Evolutionary conservation across 2,329 filamentous ascomycete genomes (phyloP).

Genomic region (Aspergillus sp.): DNA sequence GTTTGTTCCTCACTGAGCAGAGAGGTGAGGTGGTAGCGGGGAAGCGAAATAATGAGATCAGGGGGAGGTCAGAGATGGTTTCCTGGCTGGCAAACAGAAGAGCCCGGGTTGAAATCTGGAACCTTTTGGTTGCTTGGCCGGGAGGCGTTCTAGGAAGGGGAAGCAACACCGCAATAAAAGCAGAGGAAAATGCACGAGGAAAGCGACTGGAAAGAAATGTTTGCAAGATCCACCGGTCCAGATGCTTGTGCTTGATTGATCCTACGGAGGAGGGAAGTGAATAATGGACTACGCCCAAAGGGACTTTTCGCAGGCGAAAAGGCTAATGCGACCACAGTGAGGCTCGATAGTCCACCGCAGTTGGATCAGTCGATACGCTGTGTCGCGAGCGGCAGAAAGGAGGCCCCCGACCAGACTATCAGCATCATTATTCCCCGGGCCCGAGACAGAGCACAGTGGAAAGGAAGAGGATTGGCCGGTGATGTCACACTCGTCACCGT

Average conservation of each 20-base stretch:
- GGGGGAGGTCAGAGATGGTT: conserved; percentile 1
- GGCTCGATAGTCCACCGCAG: not conserved
- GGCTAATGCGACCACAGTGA: not conserved
- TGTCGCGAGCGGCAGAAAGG: not conserved
- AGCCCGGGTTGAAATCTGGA: not conserved
- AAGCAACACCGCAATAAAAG: not conserved
- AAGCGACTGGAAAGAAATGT: not conserved
- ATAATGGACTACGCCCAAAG: not conserved
- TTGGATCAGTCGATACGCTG: not conserved
- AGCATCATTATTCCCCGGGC: not conserved
- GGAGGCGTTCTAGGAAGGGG: not conserved
- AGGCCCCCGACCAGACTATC: not conserved
- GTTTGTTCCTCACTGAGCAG: not conserved
- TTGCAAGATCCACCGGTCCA: conserved; percentile 7
- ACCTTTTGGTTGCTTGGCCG: not conserved
- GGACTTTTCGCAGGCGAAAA: not conserved
- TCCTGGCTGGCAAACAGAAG: not conserved
- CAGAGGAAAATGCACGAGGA: not conserved
- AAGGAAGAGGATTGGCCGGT: not conserved
- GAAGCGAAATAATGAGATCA: conserved; percentile 4
- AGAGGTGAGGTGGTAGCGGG: conserved; percentile 4
- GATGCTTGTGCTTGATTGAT: not conserved
- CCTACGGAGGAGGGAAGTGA: not conserved
- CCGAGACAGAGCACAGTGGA: not conserved
- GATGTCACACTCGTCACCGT: conserved; percentile 9